Evolutionary conservation across 2,329 filamentous ascomycete genomes (phyloP).

Genomic region (Penicillium sp.): DNA sequence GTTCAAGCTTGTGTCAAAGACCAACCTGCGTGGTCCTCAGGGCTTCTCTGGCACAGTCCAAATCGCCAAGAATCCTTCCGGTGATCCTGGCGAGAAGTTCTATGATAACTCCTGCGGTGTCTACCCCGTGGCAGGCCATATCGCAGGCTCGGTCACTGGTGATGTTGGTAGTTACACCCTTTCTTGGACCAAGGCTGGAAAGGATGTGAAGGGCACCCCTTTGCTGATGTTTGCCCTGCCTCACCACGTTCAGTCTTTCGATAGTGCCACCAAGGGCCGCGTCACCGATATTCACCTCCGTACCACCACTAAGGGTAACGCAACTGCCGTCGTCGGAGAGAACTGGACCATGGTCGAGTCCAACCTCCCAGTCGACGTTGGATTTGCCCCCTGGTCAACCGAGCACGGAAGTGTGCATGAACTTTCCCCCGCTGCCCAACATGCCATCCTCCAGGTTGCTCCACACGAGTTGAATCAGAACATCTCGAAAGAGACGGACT

Average conservation of each 20-base stretch:
- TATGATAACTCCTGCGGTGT: slow-evolving; percentile 77
- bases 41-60: slow-evolving; percentile 80
- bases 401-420: slow-evolving; percentile 36
- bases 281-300: slow-evolving; percentile 62
- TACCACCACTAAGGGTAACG: slow-evolving; percentile 82
- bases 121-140: slow-evolving; percentile 65
- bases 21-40: slow-evolving; percentile 62
- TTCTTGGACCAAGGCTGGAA: slow-evolving; percentile 70
- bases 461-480: slow-evolving; percentile 74
- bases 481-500: slow-evolving; percentile 70
- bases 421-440: slow-evolving; percentile 54
- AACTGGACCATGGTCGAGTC: slow-evolving; percentile 77
- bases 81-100: slow-evolving; percentile 60
- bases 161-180: slow-evolving; percentile 71
- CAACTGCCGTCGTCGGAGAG: slow-evolving; percentile 70
- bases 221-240: slow-evolving; percentile 86
- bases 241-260: slow-evolving; percentile 79
- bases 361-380: slow-evolving; percentile 71
- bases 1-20: slow-evolving; percentile 68
- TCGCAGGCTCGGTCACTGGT: slow-evolving; percentile 63
- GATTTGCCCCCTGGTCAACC: slow-evolving; percentile 76
- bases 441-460: slow-evolving; percentile 63
- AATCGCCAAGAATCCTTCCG: slow-evolving; percentile 71
- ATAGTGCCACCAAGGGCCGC: slow-evolving; percentile 54
- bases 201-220: slow-evolving; percentile 52